Percentiles rank a stretch among this genome's conserved stretches.
Evolutionary conservation across 2,329 filamentous ascomycete genomes (phyloP).

Genomic region (Fusarium siculi): DNA sequence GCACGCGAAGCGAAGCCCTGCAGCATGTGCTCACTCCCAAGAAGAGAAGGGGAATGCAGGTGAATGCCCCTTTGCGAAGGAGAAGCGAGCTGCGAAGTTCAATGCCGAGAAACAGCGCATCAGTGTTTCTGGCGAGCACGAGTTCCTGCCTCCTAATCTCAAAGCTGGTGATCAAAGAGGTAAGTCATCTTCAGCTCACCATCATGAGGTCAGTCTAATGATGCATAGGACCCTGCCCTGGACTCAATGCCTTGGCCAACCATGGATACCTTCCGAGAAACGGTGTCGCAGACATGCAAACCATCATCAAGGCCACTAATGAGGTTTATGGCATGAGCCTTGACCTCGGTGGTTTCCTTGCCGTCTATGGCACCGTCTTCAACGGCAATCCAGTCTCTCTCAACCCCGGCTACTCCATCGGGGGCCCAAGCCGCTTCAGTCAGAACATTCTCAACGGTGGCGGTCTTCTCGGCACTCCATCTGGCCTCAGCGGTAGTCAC

Average conservation of each 20-base stretch:
- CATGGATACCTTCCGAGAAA: slow-evolving; percentile 5
- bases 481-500: slow-evolving; percentile 58
- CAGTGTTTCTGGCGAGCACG: not conserved
- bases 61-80: not conserved
- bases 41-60: not conserved
- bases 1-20: not conserved
- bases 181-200: not conserved
- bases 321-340: slow-evolving; percentile 59
- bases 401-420: slow-evolving; percentile 62
- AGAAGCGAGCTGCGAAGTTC: not conserved
- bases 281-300: slow-evolving; percentile 3
- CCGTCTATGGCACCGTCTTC: slow-evolving; percentile 59
- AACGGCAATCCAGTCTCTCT: slow-evolving; percentile 62
- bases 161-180: slow-evolving; percentile 6
- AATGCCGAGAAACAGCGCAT: slow-evolving; percentile 6
- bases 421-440: slow-evolving; percentile 52
- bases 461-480: slow-evolving; percentile 12
- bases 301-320: slow-evolving; percentile 8
- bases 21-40: not conserved
- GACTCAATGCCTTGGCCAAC: slow-evolving; percentile 8
- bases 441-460: slow-evolving; percentile 56
- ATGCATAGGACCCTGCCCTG: not conserved
- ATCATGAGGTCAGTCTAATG: not conserved
- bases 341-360: slow-evolving; percentile 54
- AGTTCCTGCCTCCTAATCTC: not conserved